Evolutionary conservation across 306 rosid genomes (phyloP).

Genomic region (Quercus agrifolia): DNA sequence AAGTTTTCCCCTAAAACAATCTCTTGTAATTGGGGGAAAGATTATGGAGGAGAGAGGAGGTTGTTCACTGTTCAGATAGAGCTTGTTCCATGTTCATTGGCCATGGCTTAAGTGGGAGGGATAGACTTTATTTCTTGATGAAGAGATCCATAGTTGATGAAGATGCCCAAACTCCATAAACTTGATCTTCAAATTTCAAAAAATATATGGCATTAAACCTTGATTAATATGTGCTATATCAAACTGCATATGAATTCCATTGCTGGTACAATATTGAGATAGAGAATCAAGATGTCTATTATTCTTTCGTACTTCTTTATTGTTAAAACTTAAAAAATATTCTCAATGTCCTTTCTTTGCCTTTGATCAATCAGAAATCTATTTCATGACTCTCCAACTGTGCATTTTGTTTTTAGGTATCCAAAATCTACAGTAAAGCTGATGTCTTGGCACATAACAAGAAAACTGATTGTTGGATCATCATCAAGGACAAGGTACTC

Average conservation of each 20-base stretch:
- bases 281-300: background rate
- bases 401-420: slow-evolving; percentile 40
- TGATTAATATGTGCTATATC: background rate
- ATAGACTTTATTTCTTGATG: background rate
- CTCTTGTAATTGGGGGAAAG: background rate
- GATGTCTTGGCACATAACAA: slow-evolving; percentile 71
- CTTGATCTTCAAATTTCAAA: background rate
- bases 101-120: background rate
- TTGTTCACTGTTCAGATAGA: background rate
- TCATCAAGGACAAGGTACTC: slow-evolving; percentile 72
- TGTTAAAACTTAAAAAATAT: background rate
- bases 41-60: background rate
- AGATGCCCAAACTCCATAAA: background rate
- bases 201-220: background rate
- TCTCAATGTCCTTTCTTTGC: background rate
- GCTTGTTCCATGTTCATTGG: background rate
- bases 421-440: slow-evolving; percentile 53
- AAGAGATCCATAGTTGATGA: background rate
- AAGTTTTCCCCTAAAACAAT: background rate
- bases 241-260: background rate
- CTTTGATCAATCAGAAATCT: background rate
- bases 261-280: background rate
- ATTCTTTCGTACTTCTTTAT: background rate
- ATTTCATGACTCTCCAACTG: background rate
- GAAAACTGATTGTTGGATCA: slow-evolving; percentile 92